Evolutionary conservation across 1,284 basidiomycete species (phyloP).

Genomic region (Pseudozyma sp.): DNA sequence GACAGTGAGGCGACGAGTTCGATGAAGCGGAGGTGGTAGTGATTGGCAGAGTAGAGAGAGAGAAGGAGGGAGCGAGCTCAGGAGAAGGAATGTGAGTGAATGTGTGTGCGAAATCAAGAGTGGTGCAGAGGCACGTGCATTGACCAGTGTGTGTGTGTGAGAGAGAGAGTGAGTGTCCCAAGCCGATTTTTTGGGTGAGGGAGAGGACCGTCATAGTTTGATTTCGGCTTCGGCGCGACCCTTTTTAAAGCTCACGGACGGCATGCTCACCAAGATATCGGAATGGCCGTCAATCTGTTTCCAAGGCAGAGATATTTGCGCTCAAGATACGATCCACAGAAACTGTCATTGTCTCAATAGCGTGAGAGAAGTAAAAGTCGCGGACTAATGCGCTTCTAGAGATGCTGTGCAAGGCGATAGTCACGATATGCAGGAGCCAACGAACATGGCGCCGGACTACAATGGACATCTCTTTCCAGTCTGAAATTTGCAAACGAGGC

Average conservation of each 20-base stretch:
- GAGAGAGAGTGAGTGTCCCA: background rate
- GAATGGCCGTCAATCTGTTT: background rate
- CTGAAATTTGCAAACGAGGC: too few relatives aligned
- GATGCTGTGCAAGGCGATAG: too few relatives aligned
- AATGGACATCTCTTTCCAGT: background rate
- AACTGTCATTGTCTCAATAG: background rate
- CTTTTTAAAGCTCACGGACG: background rate
- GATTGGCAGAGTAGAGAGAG: background rate
- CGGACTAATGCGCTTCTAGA: too few relatives aligned
- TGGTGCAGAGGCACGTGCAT: background rate
- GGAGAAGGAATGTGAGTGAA: background rate
- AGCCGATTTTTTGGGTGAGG: background rate
- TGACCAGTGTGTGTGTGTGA: background rate
- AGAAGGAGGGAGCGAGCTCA: background rate
- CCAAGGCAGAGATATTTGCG: background rate
- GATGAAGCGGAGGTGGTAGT: too few relatives aligned
- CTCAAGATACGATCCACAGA: background rate
- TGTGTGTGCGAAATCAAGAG: background rate
- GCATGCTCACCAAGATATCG: background rate
- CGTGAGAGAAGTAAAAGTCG: background rate
- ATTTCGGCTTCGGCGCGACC: background rate
- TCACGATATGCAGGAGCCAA: background rate
- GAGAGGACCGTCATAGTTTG: background rate
- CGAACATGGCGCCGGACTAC: background rate
- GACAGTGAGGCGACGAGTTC: too few relatives aligned